Conservation (phyloP, 1,284 basidiomycete species). For the Cystobasidium pallidum region DNA sequence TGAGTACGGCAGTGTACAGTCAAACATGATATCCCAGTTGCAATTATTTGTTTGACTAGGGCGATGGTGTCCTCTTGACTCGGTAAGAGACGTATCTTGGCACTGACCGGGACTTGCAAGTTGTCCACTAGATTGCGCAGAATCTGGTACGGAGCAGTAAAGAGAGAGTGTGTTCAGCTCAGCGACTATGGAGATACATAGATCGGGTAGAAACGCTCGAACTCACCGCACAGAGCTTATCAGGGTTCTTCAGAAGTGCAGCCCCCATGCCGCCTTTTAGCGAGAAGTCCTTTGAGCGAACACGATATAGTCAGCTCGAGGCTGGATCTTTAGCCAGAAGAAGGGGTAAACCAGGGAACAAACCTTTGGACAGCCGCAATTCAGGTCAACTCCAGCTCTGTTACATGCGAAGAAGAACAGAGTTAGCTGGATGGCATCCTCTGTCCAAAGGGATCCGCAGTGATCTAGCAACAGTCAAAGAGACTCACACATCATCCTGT, state of each 20-base stretch:
- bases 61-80: constrained; percentile 82
- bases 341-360: not conserved
- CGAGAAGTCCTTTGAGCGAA: constrained; percentile 70
- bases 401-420: not conserved
- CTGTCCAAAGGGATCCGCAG: too few relatives aligned
- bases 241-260: constrained; percentile 86
- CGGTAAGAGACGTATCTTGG: constrained; percentile 89
- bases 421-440: too few relatives aligned
- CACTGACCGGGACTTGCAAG: constrained; percentile 81
- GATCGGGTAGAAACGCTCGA: not conserved
- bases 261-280: constrained; percentile 96
- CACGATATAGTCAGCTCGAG: too few relatives aligned
- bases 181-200: not conserved
- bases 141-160: constrained; percentile 61
- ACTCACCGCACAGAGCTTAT: constrained; percentile 69
- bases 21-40: constrained; percentile 83
- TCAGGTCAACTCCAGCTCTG: constrained; percentile 82
- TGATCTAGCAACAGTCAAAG: too few relatives aligned
- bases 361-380: constrained; percentile 67
- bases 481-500: constrained; percentile 70
- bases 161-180: too few relatives aligned
- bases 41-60: constrained; percentile 81
- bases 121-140: constrained; percentile 72
- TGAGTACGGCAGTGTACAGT: constrained; percentile 95
- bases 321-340: too few relatives aligned